Evolutionary conservation across 805 yeast genomes (phyloP), one percentile per base, ranked within the genome.

Genomic region (Danielia reshetovae): DNA sequence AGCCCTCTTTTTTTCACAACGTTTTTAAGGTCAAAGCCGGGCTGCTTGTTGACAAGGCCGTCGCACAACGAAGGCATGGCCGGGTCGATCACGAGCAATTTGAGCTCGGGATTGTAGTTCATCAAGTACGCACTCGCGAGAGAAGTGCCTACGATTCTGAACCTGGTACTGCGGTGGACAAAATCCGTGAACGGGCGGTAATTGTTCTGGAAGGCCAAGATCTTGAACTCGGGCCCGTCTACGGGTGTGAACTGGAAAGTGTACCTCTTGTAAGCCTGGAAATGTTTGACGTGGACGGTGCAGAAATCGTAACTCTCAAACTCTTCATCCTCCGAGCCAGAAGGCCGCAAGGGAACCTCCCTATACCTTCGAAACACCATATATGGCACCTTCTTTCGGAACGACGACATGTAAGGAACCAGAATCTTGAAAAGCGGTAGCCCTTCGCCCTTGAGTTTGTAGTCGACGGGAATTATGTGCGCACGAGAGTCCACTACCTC

Each of bases 131-230:
- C 58, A 38, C 52, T 49, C 2, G 54, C 36, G n/a, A 61, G 39
- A 5, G 68, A 42, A 4, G 68, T 55, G 4, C 72, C 72, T 13
- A 60, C 30, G 4, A 65, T 48, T 30, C 72, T 52, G 43, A 67
- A 67, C 10, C 69, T 45, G 3, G 70, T 65, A 25, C 40, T 43
- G 24, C 54, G 54, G 40, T 62, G 66, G 19, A 32, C 48, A 43
- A 67, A 67, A 48, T 67, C 72, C 8, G 67, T 54, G 42, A 59
- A 62, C 3, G 71, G 66, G 35, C 57, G 52, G 42, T 48, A 52
- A 35, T 57, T 57, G 47, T 61, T 57, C 43, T 62, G 63, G 36
- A 65, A 66, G 30, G 56, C 48, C 5, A 57, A 27, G 7, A 67
- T 38, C 21, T 49, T 54, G 42, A 63, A 57, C 5, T 42, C 23